A percentile compares a stretch with the other conserved stretches of the same genome.
These are phyloP conservation scores for Alternaria arbusti DNA, from an alignment of 2,329 filamentous ascomycete species.

Conservation along the genomic window DNA sequence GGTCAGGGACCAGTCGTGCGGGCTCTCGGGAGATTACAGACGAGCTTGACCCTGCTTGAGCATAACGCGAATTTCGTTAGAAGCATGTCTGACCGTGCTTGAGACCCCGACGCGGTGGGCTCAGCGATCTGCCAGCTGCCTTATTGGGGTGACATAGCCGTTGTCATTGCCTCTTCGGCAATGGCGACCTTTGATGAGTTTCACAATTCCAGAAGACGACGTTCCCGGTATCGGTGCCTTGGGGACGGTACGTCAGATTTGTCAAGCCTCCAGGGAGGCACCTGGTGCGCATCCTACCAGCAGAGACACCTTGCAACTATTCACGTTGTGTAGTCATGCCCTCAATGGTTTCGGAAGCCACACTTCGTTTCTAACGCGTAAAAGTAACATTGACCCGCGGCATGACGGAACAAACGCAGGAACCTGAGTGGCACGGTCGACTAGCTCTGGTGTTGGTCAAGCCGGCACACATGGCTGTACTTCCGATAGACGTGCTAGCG, in stretches of 20 bases:
- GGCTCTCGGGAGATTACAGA: conserved; percentile 37
- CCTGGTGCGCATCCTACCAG: conserved; percentile 1
- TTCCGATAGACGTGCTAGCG: conserved; percentile 16
- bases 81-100: conserved; percentile 31
- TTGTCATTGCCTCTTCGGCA: conserved; percentile 26
- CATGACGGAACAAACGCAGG: conserved; percentile 14
- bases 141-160: conserved; percentile 31
- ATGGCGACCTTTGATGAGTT: conserved; percentile 38
- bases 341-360: conserved; percentile 9
- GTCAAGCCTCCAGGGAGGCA: conserved; percentile 17
- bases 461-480: conserved; percentile 15
- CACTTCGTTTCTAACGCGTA: conserved; percentile 11
- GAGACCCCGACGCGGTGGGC: conserved; percentile 28
- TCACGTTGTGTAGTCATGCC: conserved; percentile 21
- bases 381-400: conserved; percentile 15
- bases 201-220: conserved; percentile 22
- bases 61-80: conserved; percentile 43
- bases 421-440: conserved; percentile 17
- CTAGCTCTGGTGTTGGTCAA: conserved; percentile 7
- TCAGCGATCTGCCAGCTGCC: conserved; percentile 35
- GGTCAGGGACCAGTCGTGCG: conserved; percentile 41
- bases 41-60: conserved; percentile 31
- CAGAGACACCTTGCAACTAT: conserved; percentile 6
- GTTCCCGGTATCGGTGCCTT: conserved; percentile 16
- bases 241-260: conserved; percentile 21